Conservation (phyloP, 164 flowering plant genomes). For the Aristolochia californica region DNA sequence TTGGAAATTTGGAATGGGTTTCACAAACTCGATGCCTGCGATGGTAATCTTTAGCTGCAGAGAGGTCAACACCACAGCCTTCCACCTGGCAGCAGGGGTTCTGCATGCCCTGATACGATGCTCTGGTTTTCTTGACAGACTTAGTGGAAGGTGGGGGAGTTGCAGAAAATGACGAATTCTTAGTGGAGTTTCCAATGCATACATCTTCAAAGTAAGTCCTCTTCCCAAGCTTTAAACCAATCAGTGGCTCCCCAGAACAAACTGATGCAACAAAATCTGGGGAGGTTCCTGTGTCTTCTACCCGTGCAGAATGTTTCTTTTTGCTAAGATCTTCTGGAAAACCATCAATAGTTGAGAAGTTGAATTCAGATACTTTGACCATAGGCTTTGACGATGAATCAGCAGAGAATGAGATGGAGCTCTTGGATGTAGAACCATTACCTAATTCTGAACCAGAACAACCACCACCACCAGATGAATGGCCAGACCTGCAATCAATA, state of each 20-base stretch:
- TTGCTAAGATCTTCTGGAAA: slow-evolving; percentile 18
- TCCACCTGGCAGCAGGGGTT: slow-evolving; percentile 63
- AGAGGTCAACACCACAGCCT: slow-evolving; percentile 69
- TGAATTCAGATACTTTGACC: slow-evolving; percentile 25
- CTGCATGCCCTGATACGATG: slow-evolving; percentile 25
- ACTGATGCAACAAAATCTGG: slow-evolving; percentile 35
- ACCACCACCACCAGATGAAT: slow-evolving; percentile 36
- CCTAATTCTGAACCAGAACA: slow-evolving; percentile 45
- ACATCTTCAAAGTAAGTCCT: slow-evolving; percentile 61
- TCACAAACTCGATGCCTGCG: slow-evolving; percentile 79
- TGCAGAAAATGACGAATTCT: slow-evolving; percentile 25
- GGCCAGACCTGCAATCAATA: slow-evolving; percentile 34
- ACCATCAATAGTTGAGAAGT: slow-evolving; percentile 20
- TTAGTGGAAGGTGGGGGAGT: slow-evolving; percentile 21
- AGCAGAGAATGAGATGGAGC: slow-evolving; percentile 57
- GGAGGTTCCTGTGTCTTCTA: slow-evolving; percentile 26
- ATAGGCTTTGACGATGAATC: slow-evolving; percentile 49
- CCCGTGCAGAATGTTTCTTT: slow-evolving; percentile 20
- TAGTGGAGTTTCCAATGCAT: slow-evolving; percentile 23
- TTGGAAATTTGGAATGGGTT: slow-evolving; percentile 61
- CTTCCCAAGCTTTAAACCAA: slow-evolving; percentile 75
- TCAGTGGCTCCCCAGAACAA: slow-evolving; percentile 51
- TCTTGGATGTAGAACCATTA: slow-evolving; percentile 40
- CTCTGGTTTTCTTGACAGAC: slow-evolving; percentile 38
- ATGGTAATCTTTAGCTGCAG: slow-evolving; percentile 75